Percentiles rank a stretch among this genome's conserved stretches.
phyloP scores from a whole-genome alignment of 148 eudicot species.

The Amaranthus palmeri region DNA sequence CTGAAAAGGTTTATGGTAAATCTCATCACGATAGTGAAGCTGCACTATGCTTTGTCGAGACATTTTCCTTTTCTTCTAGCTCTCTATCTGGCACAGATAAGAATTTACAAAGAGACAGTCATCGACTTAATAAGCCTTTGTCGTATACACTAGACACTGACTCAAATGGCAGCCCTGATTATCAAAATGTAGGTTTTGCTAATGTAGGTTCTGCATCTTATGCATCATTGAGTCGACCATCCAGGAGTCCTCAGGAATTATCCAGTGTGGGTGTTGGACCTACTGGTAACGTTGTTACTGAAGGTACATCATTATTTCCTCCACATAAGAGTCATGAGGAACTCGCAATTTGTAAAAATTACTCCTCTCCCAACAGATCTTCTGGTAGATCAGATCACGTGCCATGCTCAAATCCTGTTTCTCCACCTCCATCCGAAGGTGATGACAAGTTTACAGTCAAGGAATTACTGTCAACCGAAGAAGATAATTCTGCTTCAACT shows the following conservation, averaged over 20 bases:
- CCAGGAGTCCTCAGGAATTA: constrained; percentile 25
- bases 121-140: constrained; percentile 22
- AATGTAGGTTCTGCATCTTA: constrained; percentile 15
- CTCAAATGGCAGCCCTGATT: constrained; percentile 23
- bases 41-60: constrained; percentile 25
- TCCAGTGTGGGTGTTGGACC: constrained; percentile 21
- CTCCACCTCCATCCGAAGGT: constrained; percentile 40
- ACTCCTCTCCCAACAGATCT: constrained; percentile 31
- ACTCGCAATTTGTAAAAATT: constrained; percentile 29
- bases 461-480: constrained; percentile 47
- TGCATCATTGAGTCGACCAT: constrained; percentile 21
- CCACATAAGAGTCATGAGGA: constrained; percentile 24
- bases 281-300: constrained; percentile 19
- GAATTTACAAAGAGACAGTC: constrained; percentile 17
- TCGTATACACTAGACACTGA: constrained; percentile 24
- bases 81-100: constrained; percentile 34
- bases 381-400: constrained; percentile 33
- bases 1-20: constrained; percentile 24
- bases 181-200: constrained; percentile 23
- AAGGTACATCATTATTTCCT: constrained; percentile 23
- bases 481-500: constrained; percentile 29
- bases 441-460: constrained; percentile 77
- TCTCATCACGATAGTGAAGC: constrained; percentile 27
- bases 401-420: constrained; percentile 31
- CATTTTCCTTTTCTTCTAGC: constrained; percentile 33